A percentile compares a stretch with the other conserved stretches of the same genome.
These are phyloP conservation scores for Colletotrichum destructivum DNA, from an alignment of 2,329 filamentous ascomycete species.

Conservation along the genomic window DNA sequence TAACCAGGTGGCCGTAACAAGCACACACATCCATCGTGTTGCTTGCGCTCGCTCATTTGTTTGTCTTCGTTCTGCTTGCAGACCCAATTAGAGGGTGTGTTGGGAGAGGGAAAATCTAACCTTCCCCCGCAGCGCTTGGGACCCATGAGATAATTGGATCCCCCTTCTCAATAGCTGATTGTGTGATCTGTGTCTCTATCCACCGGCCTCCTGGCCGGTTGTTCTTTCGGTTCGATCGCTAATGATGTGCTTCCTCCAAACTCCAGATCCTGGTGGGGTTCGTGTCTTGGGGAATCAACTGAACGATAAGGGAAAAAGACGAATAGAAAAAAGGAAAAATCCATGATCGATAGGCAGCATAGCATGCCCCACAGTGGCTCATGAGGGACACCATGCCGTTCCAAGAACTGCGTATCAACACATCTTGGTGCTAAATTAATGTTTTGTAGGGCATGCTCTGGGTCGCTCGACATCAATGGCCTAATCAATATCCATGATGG, in stretches of 20 bases:
- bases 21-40: slow-evolving; percentile 3
- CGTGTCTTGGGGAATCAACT: slow-evolving; percentile 14
- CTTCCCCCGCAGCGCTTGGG: slow-evolving; percentile 11
- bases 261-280: slow-evolving; percentile 9
- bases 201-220: neutral
- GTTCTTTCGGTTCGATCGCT: neutral
- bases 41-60: neutral
- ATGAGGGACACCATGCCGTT: neutral
- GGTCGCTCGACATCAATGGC: neutral
- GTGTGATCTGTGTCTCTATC: slow-evolving; percentile 2
- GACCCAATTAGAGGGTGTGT: neutral
- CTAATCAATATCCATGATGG: slow-evolving; percentile 59
- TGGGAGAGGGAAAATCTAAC: neutral
- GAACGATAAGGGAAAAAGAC: neutral
- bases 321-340: neutral
- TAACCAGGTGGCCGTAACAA: slow-evolving; percentile 7
- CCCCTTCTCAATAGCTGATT: slow-evolving; percentile 8
- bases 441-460: neutral
- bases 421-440: neutral
- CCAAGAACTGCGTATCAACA: neutral
- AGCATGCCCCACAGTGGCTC: neutral
- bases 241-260: slow-evolving; percentile 14
- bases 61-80: neutral
- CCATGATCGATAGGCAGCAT: neutral
- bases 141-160: slow-evolving; percentile 8